Evolutionary conservation across 2,329 filamentous ascomycete species (phyloP).

Genomic region (Trichoderma endophyticum): DNA sequence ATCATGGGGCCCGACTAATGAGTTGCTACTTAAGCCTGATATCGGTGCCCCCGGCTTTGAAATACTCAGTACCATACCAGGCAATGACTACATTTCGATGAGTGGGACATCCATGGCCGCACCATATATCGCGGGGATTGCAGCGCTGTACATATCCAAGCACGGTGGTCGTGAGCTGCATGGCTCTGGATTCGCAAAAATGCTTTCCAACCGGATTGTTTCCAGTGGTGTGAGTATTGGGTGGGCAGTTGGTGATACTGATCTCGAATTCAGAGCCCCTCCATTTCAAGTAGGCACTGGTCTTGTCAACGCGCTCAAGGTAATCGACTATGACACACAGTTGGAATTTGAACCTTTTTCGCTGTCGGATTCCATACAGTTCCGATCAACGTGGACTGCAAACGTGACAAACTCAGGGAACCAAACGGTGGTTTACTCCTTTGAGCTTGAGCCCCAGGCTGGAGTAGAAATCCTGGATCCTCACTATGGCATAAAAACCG

Average conservation of each 20-base stretch:
- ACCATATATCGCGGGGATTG: constrained; percentile 52
- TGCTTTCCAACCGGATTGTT: constrained; percentile 34
- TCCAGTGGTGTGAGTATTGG: constrained; percentile 34
- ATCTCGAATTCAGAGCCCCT: constrained; percentile 29
- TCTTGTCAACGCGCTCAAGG: constrained; percentile 44
- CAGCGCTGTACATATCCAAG: constrained; percentile 43
- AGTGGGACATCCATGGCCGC: constrained; percentile 57
- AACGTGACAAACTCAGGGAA: constrained; percentile 44
- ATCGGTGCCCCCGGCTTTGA: constrained; percentile 47
- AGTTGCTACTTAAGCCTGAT: constrained; percentile 50
- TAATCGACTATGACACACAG: constrained; percentile 37
- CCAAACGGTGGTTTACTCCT: constrained; percentile 39
- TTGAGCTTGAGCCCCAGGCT: constrained; percentile 40
- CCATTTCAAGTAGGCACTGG: constrained; percentile 46
- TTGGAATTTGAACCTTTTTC: constrained; percentile 43
- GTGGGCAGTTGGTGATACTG: constrained; percentile 28
- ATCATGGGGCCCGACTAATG: constrained; percentile 51
- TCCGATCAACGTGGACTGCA: constrained; percentile 34
- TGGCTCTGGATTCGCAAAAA: constrained; percentile 34
- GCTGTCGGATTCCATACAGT: constrained; percentile 48
- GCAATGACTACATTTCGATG: constrained; percentile 43
- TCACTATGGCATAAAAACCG: constrained; percentile 29
- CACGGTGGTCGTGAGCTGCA: constrained; percentile 40
- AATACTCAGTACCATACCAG: constrained; percentile 49
- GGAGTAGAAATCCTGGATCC: constrained; percentile 36